phyloP scores from a whole-genome alignment of 2,329 filamentous ascomycete species.

The Alternaria burnsii region DNA sequence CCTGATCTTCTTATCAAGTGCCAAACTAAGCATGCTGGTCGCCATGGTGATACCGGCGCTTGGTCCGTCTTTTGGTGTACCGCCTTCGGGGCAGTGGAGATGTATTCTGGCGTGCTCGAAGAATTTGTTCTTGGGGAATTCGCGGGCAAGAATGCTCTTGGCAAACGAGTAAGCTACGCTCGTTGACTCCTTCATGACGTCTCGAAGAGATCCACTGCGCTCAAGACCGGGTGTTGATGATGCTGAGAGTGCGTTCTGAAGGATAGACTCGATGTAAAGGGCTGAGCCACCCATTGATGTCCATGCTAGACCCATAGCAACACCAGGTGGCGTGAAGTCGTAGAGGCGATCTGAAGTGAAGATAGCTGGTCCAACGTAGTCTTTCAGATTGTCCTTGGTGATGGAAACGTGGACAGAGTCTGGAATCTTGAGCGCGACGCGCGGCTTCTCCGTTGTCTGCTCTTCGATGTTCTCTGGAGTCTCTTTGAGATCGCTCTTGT shows the following conservation, averaged over 20 bases:
- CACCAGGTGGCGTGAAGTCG: slow-evolving; percentile 89
- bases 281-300: slow-evolving; percentile 96
- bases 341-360: slow-evolving; percentile 97
- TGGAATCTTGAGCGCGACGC: slow-evolving; percentile 81
- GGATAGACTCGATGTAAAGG: slow-evolving; percentile 95
- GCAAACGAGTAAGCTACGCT: slow-evolving; percentile 95
- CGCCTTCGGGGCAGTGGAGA: slow-evolving; percentile 94
- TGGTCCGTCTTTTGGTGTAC: slow-evolving; percentile 87
- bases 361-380: slow-evolving; percentile 94
- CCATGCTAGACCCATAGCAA: slow-evolving; percentile 98
- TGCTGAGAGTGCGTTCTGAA: slow-evolving; percentile 80
- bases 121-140: slow-evolving; percentile 91
- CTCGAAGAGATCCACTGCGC: slow-evolving; percentile 92
- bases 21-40: slow-evolving; percentile 87
- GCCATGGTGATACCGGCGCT: slow-evolving; percentile 95
- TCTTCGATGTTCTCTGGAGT: slow-evolving; percentile 65
- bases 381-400: slow-evolving; percentile 87
- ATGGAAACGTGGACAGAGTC: slow-evolving; percentile 87
- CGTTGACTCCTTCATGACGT: slow-evolving; percentile 98
- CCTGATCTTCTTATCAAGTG: slow-evolving; percentile 78
- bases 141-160: slow-evolving; percentile 84
- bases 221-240: slow-evolving; percentile 81
- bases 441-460: slow-evolving; percentile 71
- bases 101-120: slow-evolving; percentile 96
- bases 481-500: slow-evolving; percentile 69